Base-by-base conservation (phyloP, 306 rosid genomes). In the Quercus rubra region DNA sequence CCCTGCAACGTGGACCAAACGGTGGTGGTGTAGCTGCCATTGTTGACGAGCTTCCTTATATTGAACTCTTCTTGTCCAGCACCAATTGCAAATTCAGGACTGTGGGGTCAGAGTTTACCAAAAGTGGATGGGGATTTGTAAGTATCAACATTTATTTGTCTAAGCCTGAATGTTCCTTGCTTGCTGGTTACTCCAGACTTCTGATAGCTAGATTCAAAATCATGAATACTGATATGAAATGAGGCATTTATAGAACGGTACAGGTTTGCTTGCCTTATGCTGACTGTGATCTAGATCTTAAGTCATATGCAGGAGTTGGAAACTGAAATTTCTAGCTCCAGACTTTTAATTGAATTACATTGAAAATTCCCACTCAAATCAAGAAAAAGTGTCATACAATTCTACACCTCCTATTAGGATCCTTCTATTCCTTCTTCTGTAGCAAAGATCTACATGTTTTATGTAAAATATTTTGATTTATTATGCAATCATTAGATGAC, bases 121-220 rank as follows among this genome's bases (percentile, higher is more conserved):
- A 88, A 82, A 88, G 96, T 74, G 97, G 98, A 79, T 92, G 92
- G 97, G 94, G 98, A 85, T 94, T 85, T 80, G 98, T 94, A 81
- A 90, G 98, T 90, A 84, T 15, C 79, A 79, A 27, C 64, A 59
- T 25, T 75, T 57, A 9, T 68, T 30, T 31, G 12, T 86, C 23
- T n/a, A 30, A 74, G 20, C 68, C 57, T 82, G 30, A 28, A 67
- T 38, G 38, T 20, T 79, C 74, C 49, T 19, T 18, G 61, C 30
- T 61, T 4, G 71, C 55, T 31, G n/a, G 56, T 74, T 31, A 59
- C 67, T 59, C 19, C 67, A 31, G 15, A 33, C 71, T 67, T 67
- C 10, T 6, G 25, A 8, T 33, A 67, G 52, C 71, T 67, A 33
- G 52, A 33, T 35, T 67, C 51, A 33, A 67, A 19, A 33, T 67